Percentiles rank a stretch among this genome's conserved stretches.
These are phyloP conservation scores for Penicillium chermesinum DNA, from an alignment of 495 filamentous ascomycete species.

Conservation along the genomic window DNA sequence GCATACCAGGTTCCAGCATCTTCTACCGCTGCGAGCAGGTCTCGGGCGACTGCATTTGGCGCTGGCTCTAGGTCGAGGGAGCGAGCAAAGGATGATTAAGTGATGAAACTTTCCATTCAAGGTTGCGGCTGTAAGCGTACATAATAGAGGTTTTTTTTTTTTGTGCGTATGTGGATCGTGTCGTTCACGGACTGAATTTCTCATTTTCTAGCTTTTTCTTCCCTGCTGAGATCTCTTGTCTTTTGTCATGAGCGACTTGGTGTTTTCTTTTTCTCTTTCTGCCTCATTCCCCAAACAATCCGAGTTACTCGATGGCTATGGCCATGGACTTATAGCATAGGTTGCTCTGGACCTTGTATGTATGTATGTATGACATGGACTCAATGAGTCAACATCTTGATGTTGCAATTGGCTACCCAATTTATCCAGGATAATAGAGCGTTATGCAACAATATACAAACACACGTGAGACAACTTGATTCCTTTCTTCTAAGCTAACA, in stretches of 20 bases:
- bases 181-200: slow-evolving; percentile 12
- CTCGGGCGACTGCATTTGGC: slow-evolving; percentile 27
- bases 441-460: too few relatives aligned
- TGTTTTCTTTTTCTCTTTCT: slow-evolving; percentile 10
- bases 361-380: not conserved
- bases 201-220: slow-evolving; percentile 4
- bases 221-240: slow-evolving; percentile 3
- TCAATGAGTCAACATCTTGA: not conserved
- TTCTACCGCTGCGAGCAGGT: slow-evolving; percentile 38
- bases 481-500: too few relatives aligned
- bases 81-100: slow-evolving; percentile 32
- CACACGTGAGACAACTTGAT: too few relatives aligned
- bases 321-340: not conserved
- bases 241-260: slow-evolving; percentile 20
- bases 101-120: slow-evolving; percentile 1
- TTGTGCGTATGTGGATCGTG: slow-evolving; percentile 9
- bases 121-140: slow-evolving; percentile 19
- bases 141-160: slow-evolving; percentile 22
- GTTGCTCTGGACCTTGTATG: not conserved
- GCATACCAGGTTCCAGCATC: slow-evolving; percentile 23
- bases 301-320: slow-evolving; percentile 1
- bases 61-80: slow-evolving; percentile 16
- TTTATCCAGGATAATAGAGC: not conserved
- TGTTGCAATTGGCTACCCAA: not conserved
- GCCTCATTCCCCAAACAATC: slow-evolving; percentile 3